Conservation (phyloP, 2,329 filamentous ascomycete genomes). For the Ascosphaera pollenicola region DNA sequence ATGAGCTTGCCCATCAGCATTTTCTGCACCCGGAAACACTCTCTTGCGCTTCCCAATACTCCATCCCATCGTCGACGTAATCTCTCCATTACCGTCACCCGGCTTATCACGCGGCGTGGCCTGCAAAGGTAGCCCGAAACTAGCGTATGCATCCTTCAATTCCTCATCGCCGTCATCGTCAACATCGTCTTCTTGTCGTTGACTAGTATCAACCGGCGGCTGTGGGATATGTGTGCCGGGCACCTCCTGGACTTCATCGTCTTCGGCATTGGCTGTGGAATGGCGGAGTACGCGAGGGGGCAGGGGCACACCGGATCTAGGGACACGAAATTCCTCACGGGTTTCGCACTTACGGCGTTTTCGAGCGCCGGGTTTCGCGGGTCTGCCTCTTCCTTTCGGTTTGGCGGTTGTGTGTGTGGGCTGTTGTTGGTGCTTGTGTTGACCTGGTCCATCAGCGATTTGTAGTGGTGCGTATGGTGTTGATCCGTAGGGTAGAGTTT, state of each 20-base stretch:
- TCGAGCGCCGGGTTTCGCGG: background rate
- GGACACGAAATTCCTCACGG: background rate
- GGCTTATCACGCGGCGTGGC: background rate
- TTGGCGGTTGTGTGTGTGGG: background rate
- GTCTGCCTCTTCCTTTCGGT: background rate
- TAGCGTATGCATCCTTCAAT: background rate
- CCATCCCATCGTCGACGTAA: background rate
- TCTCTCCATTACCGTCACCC: background rate
- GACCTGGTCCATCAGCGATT: background rate
- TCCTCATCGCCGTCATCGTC: background rate
- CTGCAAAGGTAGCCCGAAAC: background rate
- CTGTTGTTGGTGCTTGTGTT: background rate
- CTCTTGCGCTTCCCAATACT: background rate
- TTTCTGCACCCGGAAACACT: background rate
- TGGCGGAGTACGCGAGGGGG: background rate
- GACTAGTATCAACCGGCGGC: background rate
- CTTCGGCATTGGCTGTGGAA: background rate
- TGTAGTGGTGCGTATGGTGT: background rate
- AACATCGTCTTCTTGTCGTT: background rate
- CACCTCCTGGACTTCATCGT: background rate
- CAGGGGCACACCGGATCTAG: background rate
- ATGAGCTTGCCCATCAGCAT: too few species aligned
- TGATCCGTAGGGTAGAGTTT: background rate
- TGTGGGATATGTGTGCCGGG: background rate
- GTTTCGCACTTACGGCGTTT: background rate